Conservation (phyloP, 2,329 filamentous ascomycete genomes). For the Aspergillus pseudotamarii region DNA sequence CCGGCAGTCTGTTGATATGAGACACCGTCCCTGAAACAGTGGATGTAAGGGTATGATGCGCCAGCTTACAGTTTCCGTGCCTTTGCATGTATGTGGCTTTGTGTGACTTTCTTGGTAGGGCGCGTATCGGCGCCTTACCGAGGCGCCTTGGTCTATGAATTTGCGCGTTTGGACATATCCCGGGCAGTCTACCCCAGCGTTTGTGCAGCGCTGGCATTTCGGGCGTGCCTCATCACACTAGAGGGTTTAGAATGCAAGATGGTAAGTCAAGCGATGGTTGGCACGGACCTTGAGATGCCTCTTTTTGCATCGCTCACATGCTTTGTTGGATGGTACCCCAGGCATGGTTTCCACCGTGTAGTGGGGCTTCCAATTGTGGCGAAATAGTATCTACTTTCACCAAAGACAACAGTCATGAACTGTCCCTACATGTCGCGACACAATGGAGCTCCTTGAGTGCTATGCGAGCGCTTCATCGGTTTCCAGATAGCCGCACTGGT, state of each 20-base stretch:
- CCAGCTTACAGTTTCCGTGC: constrained; percentile 11
- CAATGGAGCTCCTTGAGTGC: neutral
- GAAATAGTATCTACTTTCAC: neutral
- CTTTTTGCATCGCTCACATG: constrained; percentile 44
- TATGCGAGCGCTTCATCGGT: neutral
- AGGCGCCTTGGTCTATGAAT: constrained; percentile 47
- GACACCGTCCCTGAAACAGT: neutral
- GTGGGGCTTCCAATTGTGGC: constrained; percentile 8
- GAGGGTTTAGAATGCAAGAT: neutral
- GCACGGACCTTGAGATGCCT: constrained; percentile 41
- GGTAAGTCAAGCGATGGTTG: neutral
- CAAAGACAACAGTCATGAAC: constrained; percentile 1
- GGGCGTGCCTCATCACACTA: constrained; percentile 47
- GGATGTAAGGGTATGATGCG: neutral
- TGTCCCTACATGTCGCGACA: neutral
- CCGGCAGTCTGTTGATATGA: constrained; percentile 4
- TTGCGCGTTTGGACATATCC: constrained; percentile 49
- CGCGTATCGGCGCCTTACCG: constrained; percentile 43
- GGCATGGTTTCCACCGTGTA: constrained; percentile 31
- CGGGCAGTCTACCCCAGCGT: constrained; percentile 42
- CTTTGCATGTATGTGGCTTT: constrained; percentile 7
- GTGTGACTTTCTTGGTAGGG: constrained; percentile 36
- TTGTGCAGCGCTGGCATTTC: constrained; percentile 40
- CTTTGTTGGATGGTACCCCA: constrained; percentile 44
- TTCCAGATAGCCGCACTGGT: neutral